A percentile compares a stretch with the other conserved stretches of the same genome.
phyloP scores from a whole-genome alignment of 805 yeast genomes.

The Zygoascus biomembranicola region DNA sequence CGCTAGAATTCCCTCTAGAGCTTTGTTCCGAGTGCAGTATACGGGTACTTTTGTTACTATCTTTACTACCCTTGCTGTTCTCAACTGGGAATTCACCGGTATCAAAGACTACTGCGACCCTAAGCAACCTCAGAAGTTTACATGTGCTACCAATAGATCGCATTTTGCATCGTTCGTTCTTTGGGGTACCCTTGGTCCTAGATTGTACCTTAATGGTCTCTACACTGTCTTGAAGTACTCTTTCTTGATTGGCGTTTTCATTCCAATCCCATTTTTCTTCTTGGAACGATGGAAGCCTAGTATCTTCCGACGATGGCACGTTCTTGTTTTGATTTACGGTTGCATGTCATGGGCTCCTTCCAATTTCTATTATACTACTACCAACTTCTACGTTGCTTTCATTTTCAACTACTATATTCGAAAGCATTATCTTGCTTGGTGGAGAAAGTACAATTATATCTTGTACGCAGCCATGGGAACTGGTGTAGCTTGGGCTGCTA shows the following conservation, averaged over 20 bases:
- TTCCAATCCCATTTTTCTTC: constrained; percentile 4
- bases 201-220: constrained; percentile 31
- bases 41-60: constrained; percentile 30
- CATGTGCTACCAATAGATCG: constrained; percentile 34
- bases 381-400: constrained; percentile 36
- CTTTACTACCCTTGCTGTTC: constrained; percentile 38
- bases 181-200: constrained; percentile 41
- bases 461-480: constrained; percentile 41
- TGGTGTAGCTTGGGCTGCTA: constrained; percentile 41
- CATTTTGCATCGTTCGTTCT: constrained; percentile 41
- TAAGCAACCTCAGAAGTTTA: constrained; percentile 36
- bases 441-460: constrained; percentile 46
- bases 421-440: constrained; percentile 38
- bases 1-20: constrained; percentile 47
- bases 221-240: constrained; percentile 19
- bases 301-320: background rate
- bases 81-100: constrained; percentile 36
- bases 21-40: constrained; percentile 18
- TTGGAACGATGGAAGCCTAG: background rate
- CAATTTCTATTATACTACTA: constrained; percentile 35
- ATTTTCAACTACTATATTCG: constrained; percentile 39
- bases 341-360: constrained; percentile 28
- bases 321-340: constrained; percentile 1
- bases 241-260: constrained; percentile 20
- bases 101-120: constrained; percentile 37